These are phyloP conservation scores for Teratosphaeria gauchensis DNA, from an alignment of 2,329 filamentous ascomycete species.

Conservation along the genomic window DNA sequence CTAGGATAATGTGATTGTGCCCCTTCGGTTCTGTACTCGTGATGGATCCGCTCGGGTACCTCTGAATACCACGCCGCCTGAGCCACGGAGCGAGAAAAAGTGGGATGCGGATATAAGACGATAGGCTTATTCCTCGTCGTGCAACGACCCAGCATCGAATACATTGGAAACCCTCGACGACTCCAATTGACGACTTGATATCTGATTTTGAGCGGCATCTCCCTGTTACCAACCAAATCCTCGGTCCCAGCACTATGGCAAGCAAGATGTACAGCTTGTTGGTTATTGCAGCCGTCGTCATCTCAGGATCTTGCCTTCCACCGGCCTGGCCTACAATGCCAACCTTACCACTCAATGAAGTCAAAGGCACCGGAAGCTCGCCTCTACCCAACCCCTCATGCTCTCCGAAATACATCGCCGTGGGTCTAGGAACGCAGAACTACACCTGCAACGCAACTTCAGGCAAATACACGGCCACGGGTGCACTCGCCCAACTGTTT, in stretches of 20 bases:
- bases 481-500: conserved; percentile 39
- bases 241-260: neutral
- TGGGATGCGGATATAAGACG: neutral
- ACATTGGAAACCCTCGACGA: neutral
- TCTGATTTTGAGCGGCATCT: neutral
- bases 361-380: neutral
- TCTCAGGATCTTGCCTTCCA: neutral
- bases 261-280: neutral
- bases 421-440: conserved; percentile 60
- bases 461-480: conserved; percentile 20
- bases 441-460: conserved; percentile 46
- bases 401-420: conserved; percentile 36
- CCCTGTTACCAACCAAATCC: neutral
- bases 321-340: neutral
- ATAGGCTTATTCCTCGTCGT: neutral
- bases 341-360: conserved; percentile 1
- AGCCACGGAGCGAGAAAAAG: neutral
- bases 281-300: neutral
- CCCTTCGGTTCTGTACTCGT: neutral
- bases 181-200: neutral
- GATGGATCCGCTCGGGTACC: neutral
- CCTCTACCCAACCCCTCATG: conserved; percentile 5
- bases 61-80: neutral
- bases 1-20: neutral
- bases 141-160: neutral